Conservation (phyloP, 2,329 filamentous ascomycete species). For the Mariannaea elegans region DNA sequence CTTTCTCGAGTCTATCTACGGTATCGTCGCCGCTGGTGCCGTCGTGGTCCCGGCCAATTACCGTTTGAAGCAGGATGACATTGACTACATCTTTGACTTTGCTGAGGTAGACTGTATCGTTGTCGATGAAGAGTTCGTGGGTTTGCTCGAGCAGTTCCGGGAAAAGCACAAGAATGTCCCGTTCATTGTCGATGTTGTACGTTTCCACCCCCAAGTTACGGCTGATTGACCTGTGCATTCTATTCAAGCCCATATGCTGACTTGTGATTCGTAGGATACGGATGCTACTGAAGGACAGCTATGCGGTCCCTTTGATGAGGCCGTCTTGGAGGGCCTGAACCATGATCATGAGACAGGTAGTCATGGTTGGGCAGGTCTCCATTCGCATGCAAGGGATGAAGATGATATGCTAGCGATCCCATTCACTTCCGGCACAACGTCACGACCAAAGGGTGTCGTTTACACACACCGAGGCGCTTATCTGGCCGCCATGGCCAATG, state of each 20-base stretch:
- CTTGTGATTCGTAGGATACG: constrained; percentile 67
- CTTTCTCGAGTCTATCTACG: constrained; percentile 91
- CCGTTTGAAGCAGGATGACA: constrained; percentile 80
- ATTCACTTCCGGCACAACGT: constrained; percentile 94
- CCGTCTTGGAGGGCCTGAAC: constrained; percentile 80
- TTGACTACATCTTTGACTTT: constrained; percentile 90
- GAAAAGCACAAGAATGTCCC: constrained; percentile 69
- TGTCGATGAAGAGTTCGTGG: constrained; percentile 81
- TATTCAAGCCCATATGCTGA: constrained; percentile 15
- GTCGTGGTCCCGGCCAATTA: constrained; percentile 76
- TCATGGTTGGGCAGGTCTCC: constrained; percentile 80
- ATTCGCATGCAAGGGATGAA: constrained; percentile 76
- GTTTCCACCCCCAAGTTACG: constrained; percentile 25
- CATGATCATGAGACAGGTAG: constrained; percentile 73
- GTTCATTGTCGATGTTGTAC: constrained; percentile 76
- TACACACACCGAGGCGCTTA: constrained; percentile 91
- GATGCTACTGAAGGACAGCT: constrained; percentile 78
- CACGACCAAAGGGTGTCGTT: constrained; percentile 89
- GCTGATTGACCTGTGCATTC: background rate
- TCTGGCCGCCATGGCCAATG: constrained; percentile 82
- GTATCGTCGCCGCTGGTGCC: constrained; percentile 81
- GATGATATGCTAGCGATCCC: constrained; percentile 86
- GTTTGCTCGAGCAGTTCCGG: constrained; percentile 73
- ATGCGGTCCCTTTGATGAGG: constrained; percentile 83
- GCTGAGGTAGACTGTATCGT: constrained; percentile 88